Base-by-base conservation (phyloP, 1,284 basidiomycete species). In the Rhodotorula sp. region DNA sequence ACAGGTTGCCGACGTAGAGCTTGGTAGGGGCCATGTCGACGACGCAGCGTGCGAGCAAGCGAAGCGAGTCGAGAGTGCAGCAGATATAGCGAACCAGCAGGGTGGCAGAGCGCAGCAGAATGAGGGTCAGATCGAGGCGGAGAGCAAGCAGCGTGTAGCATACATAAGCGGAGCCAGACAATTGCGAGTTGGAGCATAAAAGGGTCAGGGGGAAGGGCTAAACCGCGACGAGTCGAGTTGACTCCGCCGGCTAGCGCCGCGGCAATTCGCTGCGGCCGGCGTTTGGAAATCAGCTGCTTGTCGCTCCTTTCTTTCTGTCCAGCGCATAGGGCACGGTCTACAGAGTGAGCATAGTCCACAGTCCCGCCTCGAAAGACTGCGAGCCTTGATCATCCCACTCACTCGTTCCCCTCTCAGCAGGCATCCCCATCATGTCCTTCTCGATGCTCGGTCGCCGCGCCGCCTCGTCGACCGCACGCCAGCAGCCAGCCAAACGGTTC, bases 1-100 rank as follows among this genome's bases (percentile, higher is more conserved):
- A 73, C 46, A 73, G 67, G 64, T 73, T 73, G 61, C 72, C 72
- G 64, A 68, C 37, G 58, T 60, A 48, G 44, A 60, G 29, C 58
- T 60, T 30, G 45, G 45, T 29, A 22, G 29, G 26, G 12, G 29
- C 20, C 29, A 48, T 22, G 24, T 14, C 33, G 33, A 37, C 33
- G 33, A 37, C 6, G 33, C 33, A 37, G 33, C 33, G 33, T 37
- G 33, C 33, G 4, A 37, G 33, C 33, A 37, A 37, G 33, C 33
- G 33, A 37, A 37, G 33, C 33, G 33, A 37, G 33, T 37, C 33
- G 33, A 37, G 33, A 37, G 33, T 42, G 10, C 2, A 42, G 37
- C 37, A 42, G 37, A n/a, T 8, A 42, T 42, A 42, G 37, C 37
- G 3, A 33, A 42, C 37, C 1, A 42, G 37, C 37, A 42, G 37